phyloP scores from a whole-genome alignment of 371 early-diverging fungal species.

The Amoeboaphelidium occidentale region DNA sequence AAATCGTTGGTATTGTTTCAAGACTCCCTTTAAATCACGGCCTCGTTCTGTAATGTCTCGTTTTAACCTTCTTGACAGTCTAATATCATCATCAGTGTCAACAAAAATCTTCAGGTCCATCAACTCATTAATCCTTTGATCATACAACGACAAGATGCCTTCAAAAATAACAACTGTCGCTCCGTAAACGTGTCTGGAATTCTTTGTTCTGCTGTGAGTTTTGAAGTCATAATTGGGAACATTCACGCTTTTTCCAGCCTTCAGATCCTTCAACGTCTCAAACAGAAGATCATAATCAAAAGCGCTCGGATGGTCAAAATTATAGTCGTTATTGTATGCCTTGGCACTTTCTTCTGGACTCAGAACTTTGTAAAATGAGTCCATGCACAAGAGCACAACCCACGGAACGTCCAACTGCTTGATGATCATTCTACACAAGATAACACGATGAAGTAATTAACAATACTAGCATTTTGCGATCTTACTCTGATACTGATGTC shows the following conservation, averaged over 20 bases:
- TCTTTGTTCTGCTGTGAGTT: constrained; percentile 29
- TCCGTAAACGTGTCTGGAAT: constrained; percentile 47
- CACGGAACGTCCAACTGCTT: constrained; percentile 45
- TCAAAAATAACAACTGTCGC: constrained; percentile 81
- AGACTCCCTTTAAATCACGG: constrained; percentile 49
- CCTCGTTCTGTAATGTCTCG: constrained; percentile 72
- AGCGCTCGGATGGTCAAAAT: constrained; percentile 63
- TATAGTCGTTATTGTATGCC: constrained; percentile 23
- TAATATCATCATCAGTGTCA: constrained; percentile 75
- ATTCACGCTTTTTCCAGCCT: constrained; percentile 35
- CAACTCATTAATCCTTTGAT: constrained; percentile 29
- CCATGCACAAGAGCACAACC: constrained; percentile 73
- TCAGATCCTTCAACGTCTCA: constrained; percentile 39
- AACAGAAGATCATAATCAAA: constrained; percentile 50
- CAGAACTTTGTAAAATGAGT: constrained; percentile 71
- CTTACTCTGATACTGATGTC: constrained; percentile 18
- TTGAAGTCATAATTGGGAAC: constrained; percentile 54
- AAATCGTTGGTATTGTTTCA: constrained; percentile 62
- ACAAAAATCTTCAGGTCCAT: constrained; percentile 87
- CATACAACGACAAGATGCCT: constrained; percentile 73
- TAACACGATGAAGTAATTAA: neutral
- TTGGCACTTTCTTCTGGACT: constrained; percentile 33
- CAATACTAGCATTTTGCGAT: constrained; percentile 13
- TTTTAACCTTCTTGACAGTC: constrained; percentile 57
- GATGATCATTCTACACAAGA: constrained; percentile 25